phyloP scores from a whole-genome alignment of 495 filamentous ascomycete species.

The Aspergillus avenaceus region DNA sequence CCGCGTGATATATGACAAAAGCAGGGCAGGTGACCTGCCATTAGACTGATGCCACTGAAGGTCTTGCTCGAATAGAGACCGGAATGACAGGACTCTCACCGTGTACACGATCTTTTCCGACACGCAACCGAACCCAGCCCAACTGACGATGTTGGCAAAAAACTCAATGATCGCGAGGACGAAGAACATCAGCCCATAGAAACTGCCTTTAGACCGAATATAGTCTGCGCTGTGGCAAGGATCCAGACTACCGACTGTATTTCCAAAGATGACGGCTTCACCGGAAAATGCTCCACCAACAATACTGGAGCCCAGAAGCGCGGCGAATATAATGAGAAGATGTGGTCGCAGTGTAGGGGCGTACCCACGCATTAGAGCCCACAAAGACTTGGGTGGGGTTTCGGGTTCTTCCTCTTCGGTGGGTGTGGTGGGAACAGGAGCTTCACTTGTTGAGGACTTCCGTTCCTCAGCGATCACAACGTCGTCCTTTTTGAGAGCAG shows the following conservation, averaged over 20 bases:
- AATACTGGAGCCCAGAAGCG: constrained; percentile 35
- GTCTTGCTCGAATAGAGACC: constrained; percentile 49
- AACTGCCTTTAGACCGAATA: constrained; percentile 38
- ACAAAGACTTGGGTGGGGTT: constrained; percentile 28
- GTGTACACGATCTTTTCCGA: constrained; percentile 51
- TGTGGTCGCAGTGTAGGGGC: constrained; percentile 34
- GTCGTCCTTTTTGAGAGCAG: too few species aligned
- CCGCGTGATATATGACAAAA: constrained; percentile 47
- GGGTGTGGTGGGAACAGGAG: constrained; percentile 8
- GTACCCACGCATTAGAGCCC: constrained; percentile 28
- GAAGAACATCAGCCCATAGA: constrained; percentile 54
- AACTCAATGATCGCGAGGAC: constrained; percentile 51
- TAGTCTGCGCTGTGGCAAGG: constrained; percentile 34
- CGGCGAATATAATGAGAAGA: constrained; percentile 30
- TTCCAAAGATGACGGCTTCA: constrained; percentile 54
- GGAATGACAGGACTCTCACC: constrained; percentile 46
- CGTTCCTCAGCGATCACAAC: constrained; percentile 15
- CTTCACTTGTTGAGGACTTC: constrained; percentile 13
- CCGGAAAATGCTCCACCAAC: constrained; percentile 48
- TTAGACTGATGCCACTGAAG: constrained; percentile 51
- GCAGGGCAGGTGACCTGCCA: constrained; percentile 41
- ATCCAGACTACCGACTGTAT: constrained; percentile 43
- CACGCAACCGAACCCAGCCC: constrained; percentile 46
- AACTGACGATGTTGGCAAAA: constrained; percentile 47
- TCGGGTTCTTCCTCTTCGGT: constrained; percentile 24